These are phyloP conservation scores for Hemileccinum impolitum DNA, from an alignment of 768 basidiomycete species.

Conservation along the genomic window DNA sequence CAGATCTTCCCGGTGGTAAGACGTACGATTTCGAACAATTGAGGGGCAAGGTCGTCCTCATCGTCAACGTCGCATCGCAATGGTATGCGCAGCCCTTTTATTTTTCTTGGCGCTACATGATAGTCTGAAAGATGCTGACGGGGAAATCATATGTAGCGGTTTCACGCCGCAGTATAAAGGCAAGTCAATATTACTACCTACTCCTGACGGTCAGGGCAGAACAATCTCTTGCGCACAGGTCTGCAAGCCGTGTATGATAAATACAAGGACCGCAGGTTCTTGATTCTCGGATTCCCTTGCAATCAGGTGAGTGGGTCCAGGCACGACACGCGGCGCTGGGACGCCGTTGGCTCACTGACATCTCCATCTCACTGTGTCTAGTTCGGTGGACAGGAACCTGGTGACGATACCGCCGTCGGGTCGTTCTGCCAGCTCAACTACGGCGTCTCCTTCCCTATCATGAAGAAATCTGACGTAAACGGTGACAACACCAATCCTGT, in stretches of 20 bases:
- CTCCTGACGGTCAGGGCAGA: neutral
- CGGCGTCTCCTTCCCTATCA: constrained; percentile 86
- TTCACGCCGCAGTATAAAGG: constrained; percentile 82
- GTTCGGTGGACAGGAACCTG: constrained; percentile 87
- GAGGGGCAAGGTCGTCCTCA: constrained; percentile 72
- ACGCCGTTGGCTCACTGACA: neutral
- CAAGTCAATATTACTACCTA: constrained; percentile 17
- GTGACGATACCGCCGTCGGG: constrained; percentile 68
- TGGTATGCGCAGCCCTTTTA: constrained; percentile 49
- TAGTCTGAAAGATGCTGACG: neutral
- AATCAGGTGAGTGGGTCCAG: constrained; percentile 56
- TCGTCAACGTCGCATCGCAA: constrained; percentile 75
- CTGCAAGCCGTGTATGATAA: constrained; percentile 80
- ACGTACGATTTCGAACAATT: constrained; percentile 62
- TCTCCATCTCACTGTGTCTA: constrained; percentile 26
- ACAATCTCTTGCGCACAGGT: constrained; percentile 40
- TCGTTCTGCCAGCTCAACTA: constrained; percentile 79
- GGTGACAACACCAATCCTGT: constrained; percentile 81
- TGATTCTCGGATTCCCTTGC: constrained; percentile 88
- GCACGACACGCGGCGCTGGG: neutral
- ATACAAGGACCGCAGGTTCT: constrained; percentile 71
- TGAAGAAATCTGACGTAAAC: constrained; percentile 94
- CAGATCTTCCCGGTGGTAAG: constrained; percentile 54
- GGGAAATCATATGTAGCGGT: constrained; percentile 55
- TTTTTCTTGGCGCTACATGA: neutral